A percentile compares a stretch with the other conserved stretches of the same genome.
These are phyloP conservation scores for Elongisporangium undulatum DNA, from an alignment of 352 stramenopile genomes.

Conservation along the genomic window DNA sequence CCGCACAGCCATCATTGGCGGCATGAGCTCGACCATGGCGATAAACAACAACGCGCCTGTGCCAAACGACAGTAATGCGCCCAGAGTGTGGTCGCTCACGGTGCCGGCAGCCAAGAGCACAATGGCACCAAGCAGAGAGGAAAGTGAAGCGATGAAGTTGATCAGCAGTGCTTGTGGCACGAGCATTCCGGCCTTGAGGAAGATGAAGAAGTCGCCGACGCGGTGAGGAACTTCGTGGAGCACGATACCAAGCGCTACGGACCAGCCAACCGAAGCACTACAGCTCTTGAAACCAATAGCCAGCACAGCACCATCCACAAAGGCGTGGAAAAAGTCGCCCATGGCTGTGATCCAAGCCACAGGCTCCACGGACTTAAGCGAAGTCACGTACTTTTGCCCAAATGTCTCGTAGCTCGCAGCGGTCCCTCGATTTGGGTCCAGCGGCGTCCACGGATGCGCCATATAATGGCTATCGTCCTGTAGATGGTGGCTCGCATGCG, in stretches of 20 bases:
- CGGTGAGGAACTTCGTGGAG: constrained; percentile 87
- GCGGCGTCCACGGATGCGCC: background rate
- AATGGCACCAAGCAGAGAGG: constrained; percentile 65
- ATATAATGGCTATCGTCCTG: background rate
- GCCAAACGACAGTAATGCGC: constrained; percentile 66
- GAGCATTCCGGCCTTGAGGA: constrained; percentile 67
- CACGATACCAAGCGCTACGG: constrained; percentile 65
- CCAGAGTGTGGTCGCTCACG: constrained; percentile 58
- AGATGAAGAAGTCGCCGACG: constrained; percentile 83
- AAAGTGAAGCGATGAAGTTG: constrained; percentile 82
- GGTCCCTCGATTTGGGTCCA: background rate
- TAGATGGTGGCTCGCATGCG: constrained; percentile 11
- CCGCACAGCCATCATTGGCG: constrained; percentile 12
- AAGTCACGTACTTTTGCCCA: constrained; percentile 5
- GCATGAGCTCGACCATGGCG: constrained; percentile 6
- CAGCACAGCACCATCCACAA: constrained; percentile 82
- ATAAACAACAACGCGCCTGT: constrained; percentile 26
- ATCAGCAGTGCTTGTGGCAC: constrained; percentile 56
- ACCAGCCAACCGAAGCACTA: constrained; percentile 33
- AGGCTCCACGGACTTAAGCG: constrained; percentile 11
- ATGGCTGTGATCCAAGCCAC: constrained; percentile 32
- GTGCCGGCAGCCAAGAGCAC: constrained; percentile 52
- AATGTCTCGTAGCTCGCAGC: constrained; percentile 6
- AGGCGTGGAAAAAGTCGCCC: constrained; percentile 89
- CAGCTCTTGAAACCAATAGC: constrained; percentile 49